A percentile compares a stretch with the other conserved stretches of the same genome.
These are phyloP conservation scores for Pseudogymnoascus pannorum DNA, from an alignment of 2,329 filamentous ascomycete genomes.

Conservation along the genomic window DNA sequence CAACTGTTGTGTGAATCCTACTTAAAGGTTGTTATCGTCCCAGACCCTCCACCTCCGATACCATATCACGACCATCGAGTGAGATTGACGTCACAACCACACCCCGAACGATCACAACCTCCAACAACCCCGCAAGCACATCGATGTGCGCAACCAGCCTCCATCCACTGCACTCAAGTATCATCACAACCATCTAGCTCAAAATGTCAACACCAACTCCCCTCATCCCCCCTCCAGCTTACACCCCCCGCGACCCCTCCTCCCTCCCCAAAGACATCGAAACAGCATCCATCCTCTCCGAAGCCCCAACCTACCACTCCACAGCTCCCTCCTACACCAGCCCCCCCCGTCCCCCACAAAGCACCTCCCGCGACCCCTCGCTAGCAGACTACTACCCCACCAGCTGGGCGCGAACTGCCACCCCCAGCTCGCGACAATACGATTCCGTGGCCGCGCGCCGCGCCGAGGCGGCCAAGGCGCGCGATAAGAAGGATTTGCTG, in stretches of 20 bases:
- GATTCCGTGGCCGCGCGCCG: conserved; percentile 57
- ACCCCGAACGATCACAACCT: background rate
- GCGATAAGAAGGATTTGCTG: conserved; percentile 22
- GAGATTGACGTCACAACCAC: background rate
- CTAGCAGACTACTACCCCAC: conserved; percentile 49
- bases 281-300: conserved; percentile 58
- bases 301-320: conserved; percentile 62
- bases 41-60: background rate
- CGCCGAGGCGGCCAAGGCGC: conserved; percentile 38
- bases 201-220: background rate
- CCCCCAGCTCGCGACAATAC: conserved; percentile 52
- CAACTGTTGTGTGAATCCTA: background rate
- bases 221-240: conserved; percentile 9
- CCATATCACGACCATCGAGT: background rate
- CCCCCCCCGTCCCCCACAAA: conserved; percentile 40
- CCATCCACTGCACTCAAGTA: background rate
- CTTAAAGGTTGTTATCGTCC: background rate
- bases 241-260: conserved; percentile 25
- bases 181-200: background rate
- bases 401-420: conserved; percentile 49
- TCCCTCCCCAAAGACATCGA: conserved; percentile 47
- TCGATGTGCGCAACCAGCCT: background rate
- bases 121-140: background rate
- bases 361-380: conserved; percentile 31
- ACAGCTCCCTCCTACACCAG: conserved; percentile 56